Evolutionary conservation across 495 filamentous ascomycete genomes (phyloP), one percentile per base, ranked within the genome.

Genomic region (Xylaria flabelliformis): DNA sequence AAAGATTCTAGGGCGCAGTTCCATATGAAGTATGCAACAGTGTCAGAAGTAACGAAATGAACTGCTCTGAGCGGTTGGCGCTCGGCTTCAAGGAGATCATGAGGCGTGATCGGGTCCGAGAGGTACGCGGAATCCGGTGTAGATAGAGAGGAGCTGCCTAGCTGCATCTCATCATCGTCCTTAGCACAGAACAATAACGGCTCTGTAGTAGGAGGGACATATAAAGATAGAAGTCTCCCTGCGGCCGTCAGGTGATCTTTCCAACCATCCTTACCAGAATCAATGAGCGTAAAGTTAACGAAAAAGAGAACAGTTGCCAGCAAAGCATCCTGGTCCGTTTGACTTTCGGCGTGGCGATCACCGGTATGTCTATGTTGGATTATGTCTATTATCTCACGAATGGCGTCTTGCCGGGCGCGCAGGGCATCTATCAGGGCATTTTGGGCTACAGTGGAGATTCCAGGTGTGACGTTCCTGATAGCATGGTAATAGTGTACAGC

Each of bases 241-340:
- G 84, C 86, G 3, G 83, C 85, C 70, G 85, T 80, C 53, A 89
- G 80, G 73, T 90, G 88, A 67, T 80, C 77, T 39, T 86, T 84
- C 88, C 88, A 90, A 9, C 81, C 82, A 29, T 85, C 84, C 64
- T 81, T 85, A 0, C 87, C 87, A 4, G 85, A 85, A 75, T 90
- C 88, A 26, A 90, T 82, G 7, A 90, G 81, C 72, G 89, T 84
- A 29, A 90, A 81, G 53, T 89, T 88, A 69, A 90, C 82, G 48
- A 90, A 82, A 70, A 89, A 86, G 36, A 89, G 83, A 2, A 87
- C 83, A 32, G 85, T 85, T 6, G 86, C 84, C 0, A 86, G 78
- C 8, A 84, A 51, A 48, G 87, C 80, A 41, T 82, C 83, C 7
- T 78, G 79, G 67, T 83, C 84, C 3, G 73, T 70, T 29, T 82